Evolutionary conservation across 2,329 filamentous ascomycete species (phyloP), one percentile per base, ranked within the genome.

Genomic region (Colletotrichum sp.): DNA sequence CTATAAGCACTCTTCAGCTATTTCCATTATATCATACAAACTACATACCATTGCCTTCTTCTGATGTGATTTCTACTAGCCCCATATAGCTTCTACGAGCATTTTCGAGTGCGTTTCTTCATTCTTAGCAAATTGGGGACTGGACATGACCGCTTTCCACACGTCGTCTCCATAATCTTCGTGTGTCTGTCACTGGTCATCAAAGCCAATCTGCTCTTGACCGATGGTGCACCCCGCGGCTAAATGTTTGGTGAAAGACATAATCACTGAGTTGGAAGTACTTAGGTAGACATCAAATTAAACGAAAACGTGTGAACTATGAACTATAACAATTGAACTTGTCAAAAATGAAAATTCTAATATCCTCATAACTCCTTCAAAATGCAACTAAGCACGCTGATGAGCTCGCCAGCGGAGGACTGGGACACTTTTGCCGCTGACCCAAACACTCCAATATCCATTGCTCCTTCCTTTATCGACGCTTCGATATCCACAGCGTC

Each of bases 371-470:
- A 24, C 64, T 26, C 24, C 43, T 52, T 21, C 8, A 76, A n/a
- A 16, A 65, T 16, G 12, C 18, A 4, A 26, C 70, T 18, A 18
- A 76, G 71, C 8, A 59, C 26, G 26, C 14, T 26, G 13, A 74
- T 65, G 10, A 76, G 30, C 6, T 60, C 26, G 10, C 67, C 28
- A 1, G 74, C 74, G 16, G 43, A 26, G 3, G 32, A 26, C 10
- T 34, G 6, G 4, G 71, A 76, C 1, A 79, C 26, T 64, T 68
- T 79, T 1, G 39, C 52, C 12, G 57, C 60, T 9, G 77, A 68
- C 2, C 84, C 86, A 76, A 88, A 88, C 4, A 87, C 79, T 7
- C 86, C 86, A 65, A 88, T 82, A 34, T 85, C 84, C 55, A 88
- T 75, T 1, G 71, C 77, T 3, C 78, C 77, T 0, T 75, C 80